Evolutionary conservation across 352 stramenopile species (phyloP).

Genomic region (Globisporangium splendens): DNA sequence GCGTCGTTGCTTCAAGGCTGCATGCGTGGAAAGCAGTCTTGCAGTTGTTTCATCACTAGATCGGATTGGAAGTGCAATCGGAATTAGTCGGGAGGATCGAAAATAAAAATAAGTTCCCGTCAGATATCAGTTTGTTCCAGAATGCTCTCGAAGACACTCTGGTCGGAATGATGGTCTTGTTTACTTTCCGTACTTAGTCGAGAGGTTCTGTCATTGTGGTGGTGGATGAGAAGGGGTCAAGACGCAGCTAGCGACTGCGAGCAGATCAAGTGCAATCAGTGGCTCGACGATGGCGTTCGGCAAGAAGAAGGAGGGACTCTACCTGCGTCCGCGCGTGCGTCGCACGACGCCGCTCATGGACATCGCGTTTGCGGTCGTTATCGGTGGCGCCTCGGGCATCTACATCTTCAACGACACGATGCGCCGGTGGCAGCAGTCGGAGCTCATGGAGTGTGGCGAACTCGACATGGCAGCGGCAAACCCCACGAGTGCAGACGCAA

Average conservation of each 20-base stretch:
- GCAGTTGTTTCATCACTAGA: neutral
- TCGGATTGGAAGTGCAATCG: neutral
- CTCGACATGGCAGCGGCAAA: neutral
- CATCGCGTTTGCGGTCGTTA: constrained; percentile 42
- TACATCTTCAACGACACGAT: constrained; percentile 80
- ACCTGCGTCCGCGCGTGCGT: constrained; percentile 47
- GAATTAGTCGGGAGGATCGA: neutral
- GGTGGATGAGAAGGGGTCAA: neutral
- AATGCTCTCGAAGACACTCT: constrained; percentile 6
- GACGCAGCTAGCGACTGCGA: neutral
- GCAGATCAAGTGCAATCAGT: neutral
- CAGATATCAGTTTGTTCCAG: constrained; percentile 6
- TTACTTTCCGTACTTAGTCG: neutral
- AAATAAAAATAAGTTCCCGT: constrained; percentile 2
- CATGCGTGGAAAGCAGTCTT: too few species aligned
- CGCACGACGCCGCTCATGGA: constrained; percentile 61
- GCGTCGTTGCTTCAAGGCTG: too few species aligned
- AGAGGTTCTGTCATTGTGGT: neutral
- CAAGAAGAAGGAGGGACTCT: constrained; percentile 45
- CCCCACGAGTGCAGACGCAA: neutral
- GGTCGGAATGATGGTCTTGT: constrained; percentile 5
- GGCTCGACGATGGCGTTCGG: constrained; percentile 27
- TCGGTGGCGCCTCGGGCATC: constrained; percentile 53
- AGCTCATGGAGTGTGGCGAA: constrained; percentile 6
- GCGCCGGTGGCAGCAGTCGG: constrained; percentile 38